Evolutionary conservation across 1,139 yeast genomes (phyloP), one percentile per base, ranked within the genome.

Genomic region (Candida labiduridarum): DNA sequence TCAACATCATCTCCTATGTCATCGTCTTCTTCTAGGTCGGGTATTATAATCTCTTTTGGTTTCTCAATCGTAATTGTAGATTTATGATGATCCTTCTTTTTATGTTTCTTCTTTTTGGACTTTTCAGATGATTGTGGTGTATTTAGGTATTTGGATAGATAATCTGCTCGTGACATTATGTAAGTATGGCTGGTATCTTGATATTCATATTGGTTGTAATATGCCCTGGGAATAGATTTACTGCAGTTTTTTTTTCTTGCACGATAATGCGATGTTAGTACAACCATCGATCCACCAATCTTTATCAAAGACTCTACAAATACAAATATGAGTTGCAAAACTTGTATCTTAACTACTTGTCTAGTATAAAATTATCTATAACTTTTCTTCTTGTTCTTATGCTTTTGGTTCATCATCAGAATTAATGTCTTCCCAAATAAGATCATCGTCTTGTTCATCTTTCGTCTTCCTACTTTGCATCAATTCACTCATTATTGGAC

Each of bases 401-500:
- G 19, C n/a, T 16, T 9, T 39, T 35, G 46, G 46, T 42, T 59
- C 61, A 4, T 58, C 60, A 29, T 65, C 72, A 41, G 67, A 65
- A 11, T 60, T 63, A 22, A 82, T 72, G 54, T 77, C 81, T 38
- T 78, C 82, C 74, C 79, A 75, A 22, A 73, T 76, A 15, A 65
- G 71, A 18, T 42, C 54, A 16, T 41, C 53, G 12, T 41, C 48
- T 40, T 71, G 76, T 45, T 74, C 77, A 15, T 65, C 69, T 4
- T 72, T 81, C 43, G 67, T 73, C 44, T 67, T 68, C 54, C 68
- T 69, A 57, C 68, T 70, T n/a, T 80, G 74, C 62, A 76, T 58
- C 58, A 76, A 69, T 61, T 77, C 78, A 58, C 69, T 76, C 75
- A 68, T 76, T 55, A 65, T 57, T 3, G 82, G 82, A 3, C 90